Base-by-base conservation (phyloP, 2,329 filamentous ascomycete species). In the Zymoseptoria passerinii region DNA sequence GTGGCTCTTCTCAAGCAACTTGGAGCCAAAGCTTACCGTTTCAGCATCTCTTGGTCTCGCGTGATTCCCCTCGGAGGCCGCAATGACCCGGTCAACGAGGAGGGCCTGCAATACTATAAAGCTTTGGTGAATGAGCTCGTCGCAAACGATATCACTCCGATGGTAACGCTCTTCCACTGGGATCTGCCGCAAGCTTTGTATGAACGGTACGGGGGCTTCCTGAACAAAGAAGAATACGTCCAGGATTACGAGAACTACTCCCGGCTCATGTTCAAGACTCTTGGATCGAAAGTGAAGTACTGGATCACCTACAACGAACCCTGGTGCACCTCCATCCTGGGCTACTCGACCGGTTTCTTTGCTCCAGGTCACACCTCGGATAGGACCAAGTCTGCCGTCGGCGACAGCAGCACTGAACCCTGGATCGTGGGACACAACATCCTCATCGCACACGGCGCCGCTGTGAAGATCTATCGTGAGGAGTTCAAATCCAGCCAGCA, bases 151-250 rank as follows among this genome's bases (percentile, higher is more conserved):
- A 94, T 95, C 68, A 83, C 80, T 20, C 90, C 90, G 1, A 85
- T 94, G 72, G 83, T 95, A 68, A 95, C 90, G 3, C 79, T 95
- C 16, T 89, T 88, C 74, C 90, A 95, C 75, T 95, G 90, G 90
- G 90, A 95, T 75, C 80, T 94, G 8, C 90, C 90, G 2, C 84
- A 90, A 66, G 86, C 77, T 59, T 79, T 95, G 19, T 83, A 95
- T 68, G 84, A 87, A 77, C 84, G 89, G 60, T 95, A 95, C 72
- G 87, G 88, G 27, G 90, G 90, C 19, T 80, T 91, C 57, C 76
- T 94, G 65, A 90, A 91, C 79, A 86, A 88, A 71, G 79, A 85
- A 50, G 90, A 95, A 76, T 95, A 94, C 73, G 84, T 88, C 2
- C 81, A 86, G 59, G 90, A 95, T 75, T 95, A 85, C 71, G 86